Base-by-base conservation (phyloP, 2,329 filamentous ascomycete species). In the Verticillium isaacii region DNA sequence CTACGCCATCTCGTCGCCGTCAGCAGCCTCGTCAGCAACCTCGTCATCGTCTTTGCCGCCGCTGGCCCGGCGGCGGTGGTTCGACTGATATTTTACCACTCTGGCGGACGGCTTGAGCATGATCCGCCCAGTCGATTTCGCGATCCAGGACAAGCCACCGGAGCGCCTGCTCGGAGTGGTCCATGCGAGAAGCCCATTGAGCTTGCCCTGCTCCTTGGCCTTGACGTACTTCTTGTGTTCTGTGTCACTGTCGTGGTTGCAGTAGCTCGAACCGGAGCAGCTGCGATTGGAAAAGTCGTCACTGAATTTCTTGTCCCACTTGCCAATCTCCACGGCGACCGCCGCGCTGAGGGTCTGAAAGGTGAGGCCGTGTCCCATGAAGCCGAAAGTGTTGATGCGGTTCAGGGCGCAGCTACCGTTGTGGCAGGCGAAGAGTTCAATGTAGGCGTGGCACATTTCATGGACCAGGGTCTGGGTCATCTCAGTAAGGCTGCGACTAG, bases 381-480 rank as follows among this genome's bases (percentile, higher is more conserved):
- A 12, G 45, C 63, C 57, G n/a, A 1, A 12, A 3, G 63, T 60
- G 39, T 63, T 63, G 15, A 58, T 14, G 1, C 36, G 2, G 37
- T 62, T 55, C 8, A 37, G 19, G 3, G n/a, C 1, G 36, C 63
- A 61, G 17, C 62, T 54, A n/a, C 15, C 29, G 15, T 41, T 25
- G 3, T 1, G 1, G 32, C 61, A 66, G 19, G 57, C 8, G 14
- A 63, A 65, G 2, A 59, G 3, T 0, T 2, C 6, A 14, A 65
- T 19, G 17, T 63, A 65, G 3, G 57, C 61, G 56, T 63, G 64
- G 14, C 58, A 59, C 57, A 63, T 63, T 45, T 66, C 64, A 32
- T 65, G 63, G 29, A 65, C n/a, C 6, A 65, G 56, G 3, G 61
- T 63, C 32, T 37, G 19, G 12, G 62, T 52, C 9, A 55, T 59